Conservation (phyloP, 1,139 yeast species). For the Suhomyces guaymorum region DNA sequence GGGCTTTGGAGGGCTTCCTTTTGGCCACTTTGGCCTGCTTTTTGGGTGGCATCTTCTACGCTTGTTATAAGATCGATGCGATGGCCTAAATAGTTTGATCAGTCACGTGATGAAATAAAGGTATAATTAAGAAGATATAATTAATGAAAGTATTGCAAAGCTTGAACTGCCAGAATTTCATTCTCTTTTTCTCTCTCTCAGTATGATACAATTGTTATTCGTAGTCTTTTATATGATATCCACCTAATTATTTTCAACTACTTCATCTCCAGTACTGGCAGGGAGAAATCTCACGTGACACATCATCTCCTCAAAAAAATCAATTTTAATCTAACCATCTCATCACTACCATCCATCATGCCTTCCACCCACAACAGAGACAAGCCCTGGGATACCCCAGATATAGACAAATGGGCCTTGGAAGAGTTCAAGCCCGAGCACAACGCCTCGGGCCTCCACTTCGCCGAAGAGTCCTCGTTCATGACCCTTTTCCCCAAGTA, state of each 20-base stretch:
- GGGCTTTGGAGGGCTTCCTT: slow-evolving; percentile 13
- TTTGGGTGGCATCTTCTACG: slow-evolving; percentile 9
- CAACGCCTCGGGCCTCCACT: slow-evolving; percentile 80
- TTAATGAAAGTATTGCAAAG: too few relatives aligned
- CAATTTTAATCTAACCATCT: slow-evolving; percentile 3
- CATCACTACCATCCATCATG: slow-evolving; percentile 45
- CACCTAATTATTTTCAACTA: too few relatives aligned
- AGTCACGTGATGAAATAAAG: slow-evolving; percentile 7
- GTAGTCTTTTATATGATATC: too few relatives aligned
- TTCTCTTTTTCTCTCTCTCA: too few relatives aligned
- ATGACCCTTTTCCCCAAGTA: slow-evolving; percentile 96
- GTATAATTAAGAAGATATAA: too few relatives aligned
- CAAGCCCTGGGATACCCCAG: slow-evolving; percentile 98
- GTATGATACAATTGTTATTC: too few relatives aligned
- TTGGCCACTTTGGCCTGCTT: slow-evolving; percentile 4
- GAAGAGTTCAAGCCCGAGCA: slow-evolving; percentile 92
- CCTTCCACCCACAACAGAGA: slow-evolving; percentile 91
- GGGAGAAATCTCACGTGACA: too few relatives aligned
- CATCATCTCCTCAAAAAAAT: too few relatives aligned
- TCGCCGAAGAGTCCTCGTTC: slow-evolving; percentile 92
- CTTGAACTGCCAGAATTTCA: too few relatives aligned
- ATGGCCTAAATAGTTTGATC: slow-evolving; percentile 2
- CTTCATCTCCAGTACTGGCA: too few relatives aligned
- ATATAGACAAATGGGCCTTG: slow-evolving; percentile 88
- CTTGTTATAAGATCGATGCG: too few relatives aligned